Percentiles rank a stretch among this genome's conserved stretches.
Evolutionary conservation across 2,329 filamentous ascomycete species (phyloP).

Genomic region (Aspergillus sp.): DNA sequence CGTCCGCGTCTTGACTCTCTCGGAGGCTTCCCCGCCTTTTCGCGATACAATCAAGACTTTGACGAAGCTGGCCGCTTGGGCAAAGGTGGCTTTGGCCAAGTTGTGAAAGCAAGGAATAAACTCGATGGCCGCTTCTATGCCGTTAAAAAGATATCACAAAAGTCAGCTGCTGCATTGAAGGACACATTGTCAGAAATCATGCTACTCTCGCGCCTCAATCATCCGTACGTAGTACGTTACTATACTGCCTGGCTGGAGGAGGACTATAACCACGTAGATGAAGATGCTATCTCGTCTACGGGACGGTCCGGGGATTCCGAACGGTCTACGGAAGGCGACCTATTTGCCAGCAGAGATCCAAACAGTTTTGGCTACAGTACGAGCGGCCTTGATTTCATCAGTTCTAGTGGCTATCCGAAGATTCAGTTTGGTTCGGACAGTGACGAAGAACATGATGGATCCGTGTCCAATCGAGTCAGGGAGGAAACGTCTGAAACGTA

Average conservation of each 20-base stretch:
- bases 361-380: constrained; percentile 62
- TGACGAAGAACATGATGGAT: constrained; percentile 40
- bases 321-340: constrained; percentile 50
- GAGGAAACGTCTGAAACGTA: constrained; percentile 17
- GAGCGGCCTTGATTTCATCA: constrained; percentile 87
- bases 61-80: constrained; percentile 84
- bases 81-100: constrained; percentile 92
- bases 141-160: constrained; percentile 91
- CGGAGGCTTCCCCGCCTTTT: constrained; percentile 51
- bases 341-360: constrained; percentile 25
- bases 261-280: constrained; percentile 36
- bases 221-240: constrained; percentile 83
- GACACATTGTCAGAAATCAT: constrained; percentile 78
- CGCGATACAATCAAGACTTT: constrained; percentile 84
- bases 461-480: constrained; percentile 29
- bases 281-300: constrained; percentile 36
- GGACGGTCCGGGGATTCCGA: too few relatives aligned
- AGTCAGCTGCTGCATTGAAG: constrained; percentile 59
- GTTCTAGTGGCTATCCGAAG: constrained; percentile 71
- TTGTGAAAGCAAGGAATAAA: constrained; percentile 92
- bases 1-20: constrained; percentile 61
- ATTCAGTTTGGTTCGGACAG: constrained; percentile 67
- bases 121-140: constrained; percentile 91
- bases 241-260: constrained; percentile 95
- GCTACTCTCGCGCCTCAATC: constrained; percentile 84